Percentiles rank a stretch among this genome's conserved stretches.
These are phyloP conservation scores for Termitomyces sp. DNA, from an alignment of 768 basidiomycete species.

Conservation along the genomic window DNA sequence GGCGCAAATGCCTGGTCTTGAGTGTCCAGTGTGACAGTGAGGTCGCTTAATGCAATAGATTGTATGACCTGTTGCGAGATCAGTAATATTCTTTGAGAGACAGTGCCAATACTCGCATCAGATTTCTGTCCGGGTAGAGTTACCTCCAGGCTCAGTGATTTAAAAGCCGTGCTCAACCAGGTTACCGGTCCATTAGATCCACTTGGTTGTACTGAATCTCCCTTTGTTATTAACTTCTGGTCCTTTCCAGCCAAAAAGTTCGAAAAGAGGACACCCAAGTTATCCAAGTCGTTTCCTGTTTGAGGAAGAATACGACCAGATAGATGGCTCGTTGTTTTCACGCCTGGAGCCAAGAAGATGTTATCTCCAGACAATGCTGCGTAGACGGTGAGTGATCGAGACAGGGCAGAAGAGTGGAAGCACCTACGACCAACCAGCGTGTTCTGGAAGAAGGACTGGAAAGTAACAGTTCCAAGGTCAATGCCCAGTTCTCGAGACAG, in stretches of 20 bases:
- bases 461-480: slow-evolving; percentile 60
- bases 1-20: slow-evolving; percentile 58
- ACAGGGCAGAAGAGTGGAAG: neutral
- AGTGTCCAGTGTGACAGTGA: slow-evolving; percentile 49
- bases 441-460: slow-evolving; percentile 58
- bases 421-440: slow-evolving; percentile 59
- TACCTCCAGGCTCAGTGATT: slow-evolving; percentile 59
- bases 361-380: slow-evolving; percentile 50
- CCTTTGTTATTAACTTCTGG: slow-evolving; percentile 55
- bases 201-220: slow-evolving; percentile 57
- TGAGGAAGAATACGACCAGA: slow-evolving; percentile 65
- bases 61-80: slow-evolving; percentile 47
- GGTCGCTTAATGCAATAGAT: slow-evolving; percentile 57
- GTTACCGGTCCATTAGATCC: slow-evolving; percentile 48
- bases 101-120: slow-evolving; percentile 30
- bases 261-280: slow-evolving; percentile 63
- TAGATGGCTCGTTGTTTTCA: slow-evolving; percentile 49
- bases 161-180: slow-evolving; percentile 72
- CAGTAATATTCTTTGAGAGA: neutral
- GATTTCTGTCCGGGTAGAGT: slow-evolving; percentile 60
- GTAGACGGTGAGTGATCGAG: neutral
- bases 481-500: slow-evolving; percentile 57
- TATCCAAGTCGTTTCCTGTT: slow-evolving; percentile 47
- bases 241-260: slow-evolving; percentile 62
- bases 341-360: slow-evolving; percentile 48